Percentiles rank a stretch among this genome's conserved stretches.
These are phyloP conservation scores for Ogataea corticis DNA, from an alignment of 805 yeast genomes.

Conservation along the genomic window DNA sequence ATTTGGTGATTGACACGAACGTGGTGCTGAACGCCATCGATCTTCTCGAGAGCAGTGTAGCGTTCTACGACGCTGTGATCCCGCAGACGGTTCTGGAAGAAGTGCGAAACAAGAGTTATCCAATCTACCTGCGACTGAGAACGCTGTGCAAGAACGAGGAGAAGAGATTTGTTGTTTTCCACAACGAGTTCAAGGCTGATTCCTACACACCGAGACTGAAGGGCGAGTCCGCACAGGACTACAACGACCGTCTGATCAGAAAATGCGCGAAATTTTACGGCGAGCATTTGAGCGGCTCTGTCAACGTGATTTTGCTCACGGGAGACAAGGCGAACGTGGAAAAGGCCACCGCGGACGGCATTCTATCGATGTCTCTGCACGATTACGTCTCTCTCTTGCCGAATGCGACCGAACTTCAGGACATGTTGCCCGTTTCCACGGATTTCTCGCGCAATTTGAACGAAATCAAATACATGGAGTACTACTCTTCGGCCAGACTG, in stretches of 20 bases:
- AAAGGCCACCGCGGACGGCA: conserved; percentile 54
- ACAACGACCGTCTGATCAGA: conserved; percentile 90
- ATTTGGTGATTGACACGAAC: conserved; percentile 84
- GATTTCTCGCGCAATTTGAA: conserved; percentile 38
- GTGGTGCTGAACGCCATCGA: conserved; percentile 88
- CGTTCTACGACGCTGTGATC: conserved; percentile 86
- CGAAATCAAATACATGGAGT: conserved; percentile 71
- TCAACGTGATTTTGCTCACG: conserved; percentile 62
- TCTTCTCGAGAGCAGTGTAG: conserved; percentile 71
- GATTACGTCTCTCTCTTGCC: conserved; percentile 74
- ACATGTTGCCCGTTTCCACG: conserved; percentile 64
- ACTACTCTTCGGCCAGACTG: conserved; percentile 75
- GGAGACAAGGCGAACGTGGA: conserved; percentile 70
- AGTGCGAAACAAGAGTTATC: conserved; percentile 82
- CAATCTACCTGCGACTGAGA: conserved; percentile 83
- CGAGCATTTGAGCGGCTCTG: conserved; percentile 54
- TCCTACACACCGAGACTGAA: conserved; percentile 64
- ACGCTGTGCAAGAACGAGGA: conserved; percentile 71
- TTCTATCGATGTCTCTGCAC: conserved; percentile 56
- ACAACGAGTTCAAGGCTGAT: conserved; percentile 81
- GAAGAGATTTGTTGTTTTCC: conserved; percentile 87
- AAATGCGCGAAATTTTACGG: conserved; percentile 70
- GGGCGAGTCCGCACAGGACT: conserved; percentile 79
- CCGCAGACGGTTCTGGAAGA: conserved; percentile 96
- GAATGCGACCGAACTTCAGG: conserved; percentile 71